Base-by-base conservation (phyloP, 2,329 filamentous ascomycete genomes). In the Apiospora koreana region DNA sequence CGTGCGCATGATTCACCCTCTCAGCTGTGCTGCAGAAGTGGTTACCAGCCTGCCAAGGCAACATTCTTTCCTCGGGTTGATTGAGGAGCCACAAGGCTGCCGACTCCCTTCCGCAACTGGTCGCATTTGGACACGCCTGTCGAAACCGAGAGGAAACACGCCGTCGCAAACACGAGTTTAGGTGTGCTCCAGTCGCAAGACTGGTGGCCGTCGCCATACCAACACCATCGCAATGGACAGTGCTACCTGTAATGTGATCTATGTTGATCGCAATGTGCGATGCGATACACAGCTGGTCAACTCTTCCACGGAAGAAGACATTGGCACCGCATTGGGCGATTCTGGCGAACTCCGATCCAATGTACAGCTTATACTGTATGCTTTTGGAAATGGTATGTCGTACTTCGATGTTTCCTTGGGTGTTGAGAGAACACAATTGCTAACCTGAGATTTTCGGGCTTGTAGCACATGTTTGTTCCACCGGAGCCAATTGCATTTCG, bases 231-330 rank as follows among this genome's bases (percentile, higher is more conserved):
- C 66, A 45, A 90, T 90, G 88, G 87, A 89, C 79, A 83, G 83
- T 77, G 83, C 85, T 76, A 81, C 82, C 71, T 89, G 87, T 78
- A 86, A 89, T 78, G 84, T 90, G 74, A 86, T 90, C 72, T 90
- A 89, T 74, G 87, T 90, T 75, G 86, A 89, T 80, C 86, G 86
- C 76, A 81, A 83, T 72, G 84, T 87, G 72, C 81, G 80, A 74
- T 79, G 84, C 71, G 83, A 88, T 75, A 81, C 85, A 70, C 77
- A 83, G 67, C 78, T 88, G 50, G 48, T 73, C 46, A 73, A 75
- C 50, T 73, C 74, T 48, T 72, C 75, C 58, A 69, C 70, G 68
- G 69, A 70, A 25, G 72, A 74, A 46, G 79, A 80, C 70, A 79
- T 80, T 76, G 81, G 83, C 69, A 74, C 77, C 18, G 80, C 81